Evolutionary conservation across 805 yeast species (phyloP), one percentile per base, ranked within the genome.

Genomic region (Tetrapisispora arboricola): DNA sequence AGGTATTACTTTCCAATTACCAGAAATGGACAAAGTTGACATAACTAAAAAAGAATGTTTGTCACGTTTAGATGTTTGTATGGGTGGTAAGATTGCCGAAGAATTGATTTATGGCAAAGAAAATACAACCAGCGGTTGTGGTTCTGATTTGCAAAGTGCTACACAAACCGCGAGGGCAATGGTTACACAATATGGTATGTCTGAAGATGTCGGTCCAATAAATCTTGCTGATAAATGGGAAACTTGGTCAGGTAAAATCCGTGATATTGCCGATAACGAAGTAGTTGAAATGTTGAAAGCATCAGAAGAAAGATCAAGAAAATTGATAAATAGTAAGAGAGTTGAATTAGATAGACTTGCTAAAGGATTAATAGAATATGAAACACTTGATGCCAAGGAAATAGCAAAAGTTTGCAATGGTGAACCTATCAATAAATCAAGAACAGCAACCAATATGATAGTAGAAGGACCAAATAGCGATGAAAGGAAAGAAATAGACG

Each of bases 31-130:
- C 66, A 90, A 92, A 67, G 87, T 84, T 46, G 97, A 90, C 57
- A 83, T 84, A 64, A 86, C 96, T 25, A 83, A 76, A 60, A 76
- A 72, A 45, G 97, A 92, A 64, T 84, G 96, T 60, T 71, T 81
- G 48, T 96, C 97, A 0, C 71, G 94, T 48, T 65, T 92, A 49
- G 98, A 92, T 61, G 98, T 92, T 38, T 87, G 96, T 60, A 92
- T 92, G 98, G 99, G 98, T 45, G 99, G 99, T 48, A 88, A 88
- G 61, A 79, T 87, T 44, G 98, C 98, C 24, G 99, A 92, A 68
- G 96, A 90, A 59, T 69, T 85, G 71, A 72, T 84, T 38, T 84
- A 85, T 57, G 98, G 98, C 2, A 73, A 79, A 35, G 95, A 85
- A 42, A 84, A 88, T 58, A 95, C 92, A 11, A 90, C 97, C 3